phyloP scores from a whole-genome alignment of 169 alveolate genomes.

The Eimeria nieschulzi region DNA sequence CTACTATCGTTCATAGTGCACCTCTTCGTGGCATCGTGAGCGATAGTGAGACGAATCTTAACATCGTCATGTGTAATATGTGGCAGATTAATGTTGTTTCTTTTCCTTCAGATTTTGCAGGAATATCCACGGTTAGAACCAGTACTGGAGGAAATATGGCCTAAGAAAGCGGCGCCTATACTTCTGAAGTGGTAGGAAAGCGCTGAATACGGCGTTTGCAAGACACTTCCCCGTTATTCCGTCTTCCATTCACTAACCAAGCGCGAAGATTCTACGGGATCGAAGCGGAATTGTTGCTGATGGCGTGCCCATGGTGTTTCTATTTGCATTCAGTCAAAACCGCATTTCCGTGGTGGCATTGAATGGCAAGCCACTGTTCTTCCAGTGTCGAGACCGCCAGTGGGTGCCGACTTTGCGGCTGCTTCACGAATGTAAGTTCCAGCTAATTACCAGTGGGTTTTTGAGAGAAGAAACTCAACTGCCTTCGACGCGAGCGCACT shows the following conservation, averaged over 20 bases:
- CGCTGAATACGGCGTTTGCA: no score
- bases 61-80: no score
- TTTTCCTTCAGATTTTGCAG: slow-evolving; percentile 79
- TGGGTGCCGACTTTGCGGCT: slow-evolving; percentile 95
- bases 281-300: background rate
- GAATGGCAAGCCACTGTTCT: slow-evolving; percentile 86
- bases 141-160: slow-evolving; percentile 90
- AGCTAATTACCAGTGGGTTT: no score
- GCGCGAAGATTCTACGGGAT: background rate
- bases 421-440: slow-evolving; percentile 90
- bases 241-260: slow-evolving; percentile 4
- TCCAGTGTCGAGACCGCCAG: slow-evolving; percentile 93
- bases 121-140: slow-evolving; percentile 88
- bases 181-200: slow-evolving; percentile 87
- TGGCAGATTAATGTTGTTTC: background rate
- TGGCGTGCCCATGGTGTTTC: background rate
- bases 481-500: background rate
- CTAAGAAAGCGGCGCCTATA: slow-evolving; percentile 88
- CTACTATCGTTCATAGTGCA: no score
- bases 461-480: no score
- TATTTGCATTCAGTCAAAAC: slow-evolving; percentile 80
- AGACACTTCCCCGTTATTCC: background rate
- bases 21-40: no score
- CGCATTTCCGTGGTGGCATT: slow-evolving; percentile 85
- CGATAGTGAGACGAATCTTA: no score